A percentile compares a stretch with the other conserved stretches of the same genome.
Evolutionary conservation across 2,329 filamentous ascomycete genomes (phyloP).

Genomic region (Lasiodiplodia sp.): DNA sequence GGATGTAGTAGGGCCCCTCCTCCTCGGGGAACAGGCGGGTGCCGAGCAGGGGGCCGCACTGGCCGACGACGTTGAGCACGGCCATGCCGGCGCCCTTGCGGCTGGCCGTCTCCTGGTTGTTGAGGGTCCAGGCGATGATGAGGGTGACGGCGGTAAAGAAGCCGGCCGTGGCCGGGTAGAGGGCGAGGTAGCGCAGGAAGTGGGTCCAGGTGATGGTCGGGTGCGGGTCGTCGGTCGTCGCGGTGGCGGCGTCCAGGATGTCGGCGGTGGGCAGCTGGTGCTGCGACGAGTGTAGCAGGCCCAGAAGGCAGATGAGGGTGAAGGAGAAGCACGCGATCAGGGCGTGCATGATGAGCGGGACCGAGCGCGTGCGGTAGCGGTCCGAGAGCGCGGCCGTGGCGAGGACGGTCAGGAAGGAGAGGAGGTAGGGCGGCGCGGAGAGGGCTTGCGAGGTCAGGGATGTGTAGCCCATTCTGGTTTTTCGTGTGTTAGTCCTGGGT

Average conservation of each 20-base stretch:
- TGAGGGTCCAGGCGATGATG: slow-evolving; percentile 87
- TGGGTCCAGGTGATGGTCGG: slow-evolving; percentile 76
- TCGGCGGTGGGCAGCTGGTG: slow-evolving; percentile 12
- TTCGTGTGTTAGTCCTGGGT: neutral
- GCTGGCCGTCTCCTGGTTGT: slow-evolving; percentile 76
- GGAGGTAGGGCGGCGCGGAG: slow-evolving; percentile 80
- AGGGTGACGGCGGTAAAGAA: slow-evolving; percentile 88
- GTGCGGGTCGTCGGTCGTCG: slow-evolving; percentile 46
- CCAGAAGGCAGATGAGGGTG: slow-evolving; percentile 66
- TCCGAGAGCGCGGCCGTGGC: slow-evolving; percentile 77
- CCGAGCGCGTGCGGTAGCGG: slow-evolving; percentile 65
- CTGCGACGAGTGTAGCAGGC: slow-evolving; percentile 51
- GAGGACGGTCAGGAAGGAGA: slow-evolving; percentile 76
- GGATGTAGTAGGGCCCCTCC: slow-evolving; percentile 58
- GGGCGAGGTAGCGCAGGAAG: slow-evolving; percentile 71
- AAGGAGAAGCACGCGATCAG: slow-evolving; percentile 70
- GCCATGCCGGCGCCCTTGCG: slow-evolving; percentile 79
- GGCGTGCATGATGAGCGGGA: slow-evolving; percentile 73
- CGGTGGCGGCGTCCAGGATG: neutral
- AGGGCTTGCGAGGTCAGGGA: slow-evolving; percentile 75
- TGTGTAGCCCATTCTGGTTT: slow-evolving; percentile 71
- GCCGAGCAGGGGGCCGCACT: slow-evolving; percentile 72
- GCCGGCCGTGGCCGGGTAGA: slow-evolving; percentile 80
- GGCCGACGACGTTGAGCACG: slow-evolving; percentile 81
- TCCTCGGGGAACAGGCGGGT: slow-evolving; percentile 62